Conservation (phyloP, 2,329 filamentous ascomycete species). For the Colletotrichum liaoningense region DNA sequence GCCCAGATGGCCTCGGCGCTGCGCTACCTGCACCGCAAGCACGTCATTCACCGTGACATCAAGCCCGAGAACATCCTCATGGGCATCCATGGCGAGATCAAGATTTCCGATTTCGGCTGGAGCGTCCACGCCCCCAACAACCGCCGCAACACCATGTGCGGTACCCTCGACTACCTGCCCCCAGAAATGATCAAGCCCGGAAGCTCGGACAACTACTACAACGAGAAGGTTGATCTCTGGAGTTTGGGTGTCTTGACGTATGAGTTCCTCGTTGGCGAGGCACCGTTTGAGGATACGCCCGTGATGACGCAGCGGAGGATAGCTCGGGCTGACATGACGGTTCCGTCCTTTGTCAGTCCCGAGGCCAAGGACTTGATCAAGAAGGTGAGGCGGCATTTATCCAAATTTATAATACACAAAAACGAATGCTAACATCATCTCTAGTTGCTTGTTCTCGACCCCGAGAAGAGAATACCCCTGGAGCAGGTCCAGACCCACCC, state of each 20-base stretch:
- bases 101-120: conserved; percentile 99
- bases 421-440: conserved; percentile 33
- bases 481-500: conserved; percentile 91
- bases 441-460: conserved; percentile 89
- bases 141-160: conserved; percentile 93
- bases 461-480: conserved; percentile 90
- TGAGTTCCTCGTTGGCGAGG: conserved; percentile 95
- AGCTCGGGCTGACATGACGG: conserved; percentile 87
- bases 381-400: conserved; percentile 66
- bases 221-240: conserved; percentile 97
- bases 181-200: conserved; percentile 96
- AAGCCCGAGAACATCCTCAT: conserved; percentile 98
- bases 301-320: conserved; percentile 96
- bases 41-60: conserved; percentile 97
- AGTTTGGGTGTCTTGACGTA: conserved; percentile 94
- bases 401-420: not conserved
- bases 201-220: conserved; percentile 87
- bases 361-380: conserved; percentile 95
- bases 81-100: conserved; percentile 97
- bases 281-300: conserved; percentile 95
- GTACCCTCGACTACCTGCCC: conserved; percentile 95
- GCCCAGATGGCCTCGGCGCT: conserved; percentile 92
- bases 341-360: conserved; percentile 88
- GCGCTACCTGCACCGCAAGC: conserved; percentile 93
- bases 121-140: conserved; percentile 97